phyloP scores from a whole-genome alignment of 306 rosid species.

The Cicer cuneatum region DNA sequence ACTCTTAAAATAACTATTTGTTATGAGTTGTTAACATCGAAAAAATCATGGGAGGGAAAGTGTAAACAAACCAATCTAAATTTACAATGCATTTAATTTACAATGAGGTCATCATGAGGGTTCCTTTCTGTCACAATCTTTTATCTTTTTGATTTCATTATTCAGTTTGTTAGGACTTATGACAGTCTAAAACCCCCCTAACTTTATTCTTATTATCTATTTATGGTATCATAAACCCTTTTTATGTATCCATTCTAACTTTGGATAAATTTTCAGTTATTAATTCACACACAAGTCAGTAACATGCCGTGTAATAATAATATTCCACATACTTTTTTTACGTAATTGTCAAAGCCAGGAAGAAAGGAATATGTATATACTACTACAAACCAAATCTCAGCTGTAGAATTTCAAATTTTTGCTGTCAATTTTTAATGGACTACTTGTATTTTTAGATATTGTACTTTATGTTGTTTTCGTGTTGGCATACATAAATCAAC shows the following conservation, averaged over 20 bases:
- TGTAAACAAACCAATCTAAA: conserved; percentile 48
- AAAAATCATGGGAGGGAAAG: conserved; percentile 46
- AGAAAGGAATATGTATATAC: conserved; percentile 2
- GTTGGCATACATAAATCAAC: not conserved
- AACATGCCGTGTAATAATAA: conserved; percentile 41
- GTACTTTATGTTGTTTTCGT: conserved; percentile 28
- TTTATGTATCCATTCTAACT: conserved; percentile 44
- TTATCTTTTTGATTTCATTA: conserved; percentile 34
- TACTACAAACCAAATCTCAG: conserved; percentile 1
- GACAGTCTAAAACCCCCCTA: conserved; percentile 42
- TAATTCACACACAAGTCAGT: conserved; percentile 46
- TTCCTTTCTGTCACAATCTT: conserved; percentile 36
- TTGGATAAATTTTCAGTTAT: conserved; percentile 50
- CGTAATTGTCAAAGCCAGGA: conserved; percentile 35
- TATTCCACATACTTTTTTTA: conserved; percentile 34
- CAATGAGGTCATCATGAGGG: conserved; percentile 47
- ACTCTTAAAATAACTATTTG: conserved; percentile 53
- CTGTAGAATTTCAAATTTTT: conserved; percentile 37
- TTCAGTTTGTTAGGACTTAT: conserved; percentile 44
- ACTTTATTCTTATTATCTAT: conserved; percentile 49
- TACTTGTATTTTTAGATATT: conserved; percentile 15
- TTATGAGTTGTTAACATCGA: conserved; percentile 50
- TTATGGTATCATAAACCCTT: conserved; percentile 46
- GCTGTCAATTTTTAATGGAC: conserved; percentile 41
- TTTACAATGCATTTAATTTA: conserved; percentile 45